A percentile compares a stretch with the other conserved stretches of the same genome.
Evolutionary conservation across 192 early-diverging fungal genomes (phyloP).

Genomic region (Endogone sp.): DNA sequence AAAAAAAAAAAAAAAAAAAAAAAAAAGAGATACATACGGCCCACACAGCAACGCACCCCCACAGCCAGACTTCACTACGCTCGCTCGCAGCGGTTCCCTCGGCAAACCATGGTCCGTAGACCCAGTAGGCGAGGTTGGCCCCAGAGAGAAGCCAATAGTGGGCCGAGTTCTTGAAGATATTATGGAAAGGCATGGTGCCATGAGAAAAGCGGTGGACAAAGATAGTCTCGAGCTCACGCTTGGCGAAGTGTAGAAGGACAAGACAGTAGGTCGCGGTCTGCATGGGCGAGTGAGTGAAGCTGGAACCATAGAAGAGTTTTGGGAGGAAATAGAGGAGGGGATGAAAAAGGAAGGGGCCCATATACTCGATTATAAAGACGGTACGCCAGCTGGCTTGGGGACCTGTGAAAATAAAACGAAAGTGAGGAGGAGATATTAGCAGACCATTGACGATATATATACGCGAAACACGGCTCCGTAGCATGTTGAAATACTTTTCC

Average conservation of each 20-base stretch:
- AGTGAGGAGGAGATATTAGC: not conserved
- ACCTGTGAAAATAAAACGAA: conserved; percentile 29
- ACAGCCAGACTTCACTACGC: conserved; percentile 37
- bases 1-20: conserved; percentile 20
- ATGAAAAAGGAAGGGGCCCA: conserved; percentile 86
- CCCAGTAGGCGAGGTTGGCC: conserved; percentile 77
- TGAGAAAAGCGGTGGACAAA: conserved; percentile 93
- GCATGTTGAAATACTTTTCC: not conserved
- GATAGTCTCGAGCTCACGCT: conserved; percentile 89
- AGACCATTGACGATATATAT: not conserved
- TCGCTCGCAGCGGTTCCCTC: conserved; percentile 43
- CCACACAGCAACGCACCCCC: conserved; percentile 46
- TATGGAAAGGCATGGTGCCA: conserved; percentile 93
- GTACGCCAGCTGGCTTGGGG: conserved; percentile 93
- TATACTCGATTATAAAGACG: conserved; percentile 92
- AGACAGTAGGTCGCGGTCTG: conserved; percentile 67
- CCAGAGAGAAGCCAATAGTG: conserved; percentile 93
- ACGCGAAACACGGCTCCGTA: not conserved
- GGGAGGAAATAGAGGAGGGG: conserved; percentile 79
- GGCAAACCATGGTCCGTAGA: conserved; percentile 78
- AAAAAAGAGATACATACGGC: conserved; percentile 38
- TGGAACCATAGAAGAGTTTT: conserved; percentile 60
- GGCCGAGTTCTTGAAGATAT: conserved; percentile 91
- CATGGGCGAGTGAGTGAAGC: conserved; percentile 66
- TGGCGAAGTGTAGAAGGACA: conserved; percentile 82